Evolutionary conservation across 257 asterid genomes (phyloP).

Genomic region (Solanum clarkiae): DNA sequence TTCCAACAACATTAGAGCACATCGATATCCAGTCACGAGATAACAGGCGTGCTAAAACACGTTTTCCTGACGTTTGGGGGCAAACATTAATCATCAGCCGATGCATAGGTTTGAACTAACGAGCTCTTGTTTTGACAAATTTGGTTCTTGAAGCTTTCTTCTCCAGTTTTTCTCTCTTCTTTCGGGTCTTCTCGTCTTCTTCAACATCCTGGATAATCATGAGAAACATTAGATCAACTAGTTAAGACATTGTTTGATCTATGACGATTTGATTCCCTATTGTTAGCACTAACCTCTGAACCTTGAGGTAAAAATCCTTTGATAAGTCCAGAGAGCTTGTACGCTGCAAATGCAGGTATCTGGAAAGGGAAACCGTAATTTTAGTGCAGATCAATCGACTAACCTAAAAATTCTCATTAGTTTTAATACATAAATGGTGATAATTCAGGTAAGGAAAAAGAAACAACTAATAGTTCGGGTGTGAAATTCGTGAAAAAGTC

Average conservation of each 20-base stretch:
- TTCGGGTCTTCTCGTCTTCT: constrained; percentile 81
- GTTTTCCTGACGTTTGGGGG: background rate
- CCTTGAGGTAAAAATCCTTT: constrained; percentile 69
- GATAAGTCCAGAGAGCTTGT: constrained; percentile 66
- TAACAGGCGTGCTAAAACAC: background rate
- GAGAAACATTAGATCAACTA: background rate
- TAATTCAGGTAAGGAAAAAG: background rate
- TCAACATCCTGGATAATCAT: constrained; percentile 47
- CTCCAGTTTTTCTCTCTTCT: constrained; percentile 91
- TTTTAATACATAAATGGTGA: too few species aligned
- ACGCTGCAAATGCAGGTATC: constrained; percentile 89
- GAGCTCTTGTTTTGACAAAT: constrained; percentile 52
- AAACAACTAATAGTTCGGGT: background rate
- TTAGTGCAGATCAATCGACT: background rate
- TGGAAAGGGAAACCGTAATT: constrained; percentile 7
- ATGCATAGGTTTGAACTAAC: constrained; percentile 12
- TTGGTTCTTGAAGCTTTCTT: constrained; percentile 81
- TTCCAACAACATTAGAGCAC: background rate
- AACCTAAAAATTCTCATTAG: background rate
- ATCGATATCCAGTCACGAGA: background rate
- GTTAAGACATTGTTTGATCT: background rate
- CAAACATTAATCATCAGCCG: background rate
- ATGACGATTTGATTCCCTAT: background rate
- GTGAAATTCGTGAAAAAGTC: background rate
- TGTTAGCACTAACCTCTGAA: constrained; percentile 40